Conservation (phyloP, 768 basidiomycete genomes). For the Boletus sensibilis region DNA sequence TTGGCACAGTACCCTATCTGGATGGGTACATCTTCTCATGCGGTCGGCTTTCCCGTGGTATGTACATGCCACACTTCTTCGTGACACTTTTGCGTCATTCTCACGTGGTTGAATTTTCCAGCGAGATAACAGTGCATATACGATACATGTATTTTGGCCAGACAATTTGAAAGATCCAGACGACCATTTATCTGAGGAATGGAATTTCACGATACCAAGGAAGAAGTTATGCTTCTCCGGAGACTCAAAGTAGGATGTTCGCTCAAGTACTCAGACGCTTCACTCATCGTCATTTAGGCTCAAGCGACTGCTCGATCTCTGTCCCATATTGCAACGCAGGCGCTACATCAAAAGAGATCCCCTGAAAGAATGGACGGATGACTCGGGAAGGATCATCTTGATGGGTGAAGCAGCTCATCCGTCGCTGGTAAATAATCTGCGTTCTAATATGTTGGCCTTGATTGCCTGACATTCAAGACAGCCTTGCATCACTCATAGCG, state of each 20-base stretch:
- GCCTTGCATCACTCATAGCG: slow-evolving; percentile 45
- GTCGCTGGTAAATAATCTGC: slow-evolving; percentile 38
- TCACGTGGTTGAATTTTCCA: neutral
- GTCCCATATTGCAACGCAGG: slow-evolving; percentile 37
- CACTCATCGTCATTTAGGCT: slow-evolving; percentile 26
- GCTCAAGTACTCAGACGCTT: neutral
- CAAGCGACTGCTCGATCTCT: slow-evolving; percentile 33
- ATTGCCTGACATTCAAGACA: slow-evolving; percentile 21
- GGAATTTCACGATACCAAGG: slow-evolving; percentile 36
- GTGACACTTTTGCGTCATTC: neutral
- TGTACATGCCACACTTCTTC: neutral
- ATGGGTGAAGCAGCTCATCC: slow-evolving; percentile 60
- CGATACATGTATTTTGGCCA: slow-evolving; percentile 39
- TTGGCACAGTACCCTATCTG: slow-evolving; percentile 17
- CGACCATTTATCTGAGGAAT: slow-evolving; percentile 20
- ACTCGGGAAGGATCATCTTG: slow-evolving; percentile 46
- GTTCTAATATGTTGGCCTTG: neutral
- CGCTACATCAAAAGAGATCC: slow-evolving; percentile 30
- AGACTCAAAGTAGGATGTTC: slow-evolving; percentile 35
- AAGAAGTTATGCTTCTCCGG: slow-evolving; percentile 32
- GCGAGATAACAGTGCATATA: slow-evolving; percentile 38
- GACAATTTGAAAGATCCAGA: slow-evolving; percentile 32
- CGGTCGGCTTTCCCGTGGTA: slow-evolving; percentile 18
- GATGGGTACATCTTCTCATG: slow-evolving; percentile 20
- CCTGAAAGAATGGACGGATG: slow-evolving; percentile 46